These are phyloP conservation scores for Ambrosiella xylebori DNA, from an alignment of 2,329 filamentous ascomycete genomes.

Conservation along the genomic window DNA sequence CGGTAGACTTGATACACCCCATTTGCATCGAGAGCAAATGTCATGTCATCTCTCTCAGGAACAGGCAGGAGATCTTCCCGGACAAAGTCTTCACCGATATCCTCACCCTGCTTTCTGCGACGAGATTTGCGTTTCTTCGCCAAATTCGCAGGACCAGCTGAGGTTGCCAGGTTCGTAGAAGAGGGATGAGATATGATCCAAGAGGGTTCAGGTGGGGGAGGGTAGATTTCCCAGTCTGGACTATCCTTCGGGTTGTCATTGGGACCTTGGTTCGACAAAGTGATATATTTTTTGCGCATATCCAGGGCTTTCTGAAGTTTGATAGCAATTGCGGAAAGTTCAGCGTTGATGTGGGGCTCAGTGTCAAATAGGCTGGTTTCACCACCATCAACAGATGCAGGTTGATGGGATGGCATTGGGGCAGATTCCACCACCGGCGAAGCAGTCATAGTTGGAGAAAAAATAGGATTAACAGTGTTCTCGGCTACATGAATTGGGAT, in stretches of 20 bases:
- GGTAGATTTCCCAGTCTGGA: constrained; percentile 73
- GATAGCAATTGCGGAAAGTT: constrained; percentile 71
- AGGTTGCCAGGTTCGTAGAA: constrained; percentile 6
- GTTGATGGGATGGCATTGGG: neutral
- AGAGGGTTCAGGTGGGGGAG: constrained; percentile 74
- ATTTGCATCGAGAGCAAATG: constrained; percentile 61
- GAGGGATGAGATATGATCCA: constrained; percentile 40
- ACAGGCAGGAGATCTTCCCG: constrained; percentile 62
- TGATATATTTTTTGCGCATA: constrained; percentile 73
- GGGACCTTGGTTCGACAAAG: constrained; percentile 63
- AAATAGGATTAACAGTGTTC: neutral
- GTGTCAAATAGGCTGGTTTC: constrained; percentile 42
- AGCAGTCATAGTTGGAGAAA: neutral
- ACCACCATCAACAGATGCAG: constrained; percentile 7
- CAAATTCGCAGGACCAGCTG: constrained; percentile 13
- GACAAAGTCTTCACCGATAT: constrained; percentile 85
- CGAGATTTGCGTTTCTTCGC: constrained; percentile 17
- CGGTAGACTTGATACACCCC: constrained; percentile 91
- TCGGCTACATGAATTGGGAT: neutral
- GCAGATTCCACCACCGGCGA: neutral
- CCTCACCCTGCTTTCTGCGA: constrained; percentile 62
- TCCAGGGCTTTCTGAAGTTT: constrained; percentile 86
- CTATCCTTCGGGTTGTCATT: constrained; percentile 80
- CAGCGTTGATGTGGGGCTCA: constrained; percentile 65
- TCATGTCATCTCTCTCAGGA: constrained; percentile 52